These are phyloP conservation scores for Penicillium sp. DNA, from an alignment of 2,329 filamentous ascomycete genomes.

Conservation along the genomic window DNA sequence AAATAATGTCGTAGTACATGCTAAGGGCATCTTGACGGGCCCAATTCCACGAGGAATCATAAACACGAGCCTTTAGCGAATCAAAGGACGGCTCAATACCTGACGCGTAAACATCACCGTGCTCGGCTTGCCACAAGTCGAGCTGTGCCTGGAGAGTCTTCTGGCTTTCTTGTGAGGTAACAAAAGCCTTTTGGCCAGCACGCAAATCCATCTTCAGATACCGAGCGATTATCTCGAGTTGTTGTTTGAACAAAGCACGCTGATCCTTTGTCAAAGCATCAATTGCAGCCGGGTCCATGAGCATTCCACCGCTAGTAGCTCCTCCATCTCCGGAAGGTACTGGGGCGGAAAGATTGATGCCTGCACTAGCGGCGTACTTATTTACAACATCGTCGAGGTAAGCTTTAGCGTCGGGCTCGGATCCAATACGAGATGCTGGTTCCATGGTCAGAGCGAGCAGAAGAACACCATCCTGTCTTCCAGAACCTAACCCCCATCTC, in stretches of 20 bases:
- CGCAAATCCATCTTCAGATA: conserved; percentile 98
- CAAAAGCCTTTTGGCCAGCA: conserved; percentile 91
- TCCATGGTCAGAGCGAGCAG: conserved; percentile 92
- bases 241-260: conserved; percentile 94
- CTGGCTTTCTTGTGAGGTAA: conserved; percentile 82
- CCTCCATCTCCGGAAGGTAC: conserved; percentile 72
- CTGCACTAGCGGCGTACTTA: conserved; percentile 84
- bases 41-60: conserved; percentile 99
- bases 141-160: conserved; percentile 89
- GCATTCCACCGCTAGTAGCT: conserved; percentile 81
- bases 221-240: conserved; percentile 90
- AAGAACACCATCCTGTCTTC: conserved; percentile 88
- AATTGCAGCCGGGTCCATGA: conserved; percentile 98
- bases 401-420: conserved; percentile 87
- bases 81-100: conserved; percentile 96
- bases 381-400: conserved; percentile 88
- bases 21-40: conserved; percentile 93
- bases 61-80: conserved; percentile 89
- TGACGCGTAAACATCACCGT: conserved; percentile 93
- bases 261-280: conserved; percentile 98
- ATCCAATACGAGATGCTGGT: conserved; percentile 83
- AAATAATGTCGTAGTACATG: conserved; percentile 99
- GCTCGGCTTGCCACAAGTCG: conserved; percentile 92
- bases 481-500: conserved; percentile 84
- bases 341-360: conserved; percentile 80